These are phyloP conservation scores for Suillus decipiens DNA, from an alignment of 768 basidiomycete genomes.

Conservation along the genomic window DNA sequence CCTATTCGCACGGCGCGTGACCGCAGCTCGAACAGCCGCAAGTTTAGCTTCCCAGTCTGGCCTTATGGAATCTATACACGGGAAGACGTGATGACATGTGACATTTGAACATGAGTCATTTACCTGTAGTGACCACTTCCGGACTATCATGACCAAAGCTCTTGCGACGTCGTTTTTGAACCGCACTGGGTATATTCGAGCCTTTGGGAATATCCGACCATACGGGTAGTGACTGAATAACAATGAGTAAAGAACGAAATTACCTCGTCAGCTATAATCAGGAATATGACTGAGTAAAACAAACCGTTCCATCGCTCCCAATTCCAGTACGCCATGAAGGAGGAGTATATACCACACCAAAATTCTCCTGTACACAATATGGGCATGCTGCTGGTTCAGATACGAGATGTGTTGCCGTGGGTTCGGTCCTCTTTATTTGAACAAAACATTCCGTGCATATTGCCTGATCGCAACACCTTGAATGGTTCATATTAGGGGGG, in stretches of 20 bases:
- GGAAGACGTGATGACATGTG: slow-evolving; percentile 11
- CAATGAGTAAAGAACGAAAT: not conserved
- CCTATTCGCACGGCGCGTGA: slow-evolving; percentile 91
- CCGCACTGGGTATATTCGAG: slow-evolving; percentile 40
- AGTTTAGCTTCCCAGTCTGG: slow-evolving; percentile 98
- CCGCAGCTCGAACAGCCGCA: slow-evolving; percentile 92
- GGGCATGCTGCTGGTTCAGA: slow-evolving; percentile 98
- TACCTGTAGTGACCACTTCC: slow-evolving; percentile 91
- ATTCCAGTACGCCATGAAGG: slow-evolving; percentile 82
- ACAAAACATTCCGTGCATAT: slow-evolving; percentile 99
- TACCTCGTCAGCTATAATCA: slow-evolving; percentile 4
- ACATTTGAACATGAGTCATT: slow-evolving; percentile 24
- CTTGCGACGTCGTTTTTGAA: slow-evolving; percentile 80
- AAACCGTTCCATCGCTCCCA: slow-evolving; percentile 69
- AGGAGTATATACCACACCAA: slow-evolving; percentile 86
- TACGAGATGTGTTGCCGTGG: slow-evolving; percentile 91
- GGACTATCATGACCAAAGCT: slow-evolving; percentile 84
- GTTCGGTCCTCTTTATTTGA: slow-evolving; percentile 96
- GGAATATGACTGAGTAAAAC: slow-evolving; percentile 27
- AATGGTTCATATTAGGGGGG: slow-evolving; percentile 94
- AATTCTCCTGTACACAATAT: slow-evolving; percentile 97
- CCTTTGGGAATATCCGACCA: slow-evolving; percentile 59
- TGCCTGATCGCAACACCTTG: slow-evolving; percentile 96
- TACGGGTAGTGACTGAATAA: slow-evolving; percentile 35
- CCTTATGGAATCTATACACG: slow-evolving; percentile 80